Base-by-base conservation (phyloP, 2,329 filamentous ascomycete species). In the Talaromyces verruculosus region DNA sequence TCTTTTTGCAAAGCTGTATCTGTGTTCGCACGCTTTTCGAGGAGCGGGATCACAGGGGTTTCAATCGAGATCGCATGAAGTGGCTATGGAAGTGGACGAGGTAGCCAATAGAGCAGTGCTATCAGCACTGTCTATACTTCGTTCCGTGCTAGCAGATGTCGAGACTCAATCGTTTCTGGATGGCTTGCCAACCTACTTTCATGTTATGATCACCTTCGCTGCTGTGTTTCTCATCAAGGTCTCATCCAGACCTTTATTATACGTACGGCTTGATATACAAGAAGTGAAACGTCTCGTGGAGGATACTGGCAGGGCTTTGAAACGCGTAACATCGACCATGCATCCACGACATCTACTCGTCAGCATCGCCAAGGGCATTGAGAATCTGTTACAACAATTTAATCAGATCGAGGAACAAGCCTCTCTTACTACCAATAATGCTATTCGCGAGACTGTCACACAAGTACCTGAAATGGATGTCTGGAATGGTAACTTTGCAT, bases 1-100 rank as follows among this genome's bases (percentile, higher is more conserved):
- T 63, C 76, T 83, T 61, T 83, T 82, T 71, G 81, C 80, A 5
- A 78, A 81, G 61, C 72, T 84, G 4, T 79, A 83, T 57, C 74
- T 83, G 5, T 78, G 79, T 53, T 81, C 81, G 2, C 79, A 82
- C 64, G 79, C 79, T 19, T 74, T 83, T 28, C 76, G 80, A 7
- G 78, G 80, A 6, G 57, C 65, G 0, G 65, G 25, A 19, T 60
- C 41, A 45, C 51, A 55, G 11, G 30, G 3, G 11, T 37, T 37
- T 55, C 51, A 53, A 5, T 68, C 51, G 35, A 72, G 79, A 47
- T 71, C 71, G 0, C 70, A 72, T n/a, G 74, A 76, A 28, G 66
- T 35, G 17, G 11, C 30, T 22, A 55, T 55, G n/a, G 51, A 55
- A 22, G 30, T 77, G n/a, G 69, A 77, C 49, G 74, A 80, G 39